Percentiles rank a stretch among this genome's conserved stretches.
These are phyloP conservation scores for Sugiyamaella paludigena DNA, from an alignment of 1,139 yeast genomes.

Conservation along the genomic window DNA sequence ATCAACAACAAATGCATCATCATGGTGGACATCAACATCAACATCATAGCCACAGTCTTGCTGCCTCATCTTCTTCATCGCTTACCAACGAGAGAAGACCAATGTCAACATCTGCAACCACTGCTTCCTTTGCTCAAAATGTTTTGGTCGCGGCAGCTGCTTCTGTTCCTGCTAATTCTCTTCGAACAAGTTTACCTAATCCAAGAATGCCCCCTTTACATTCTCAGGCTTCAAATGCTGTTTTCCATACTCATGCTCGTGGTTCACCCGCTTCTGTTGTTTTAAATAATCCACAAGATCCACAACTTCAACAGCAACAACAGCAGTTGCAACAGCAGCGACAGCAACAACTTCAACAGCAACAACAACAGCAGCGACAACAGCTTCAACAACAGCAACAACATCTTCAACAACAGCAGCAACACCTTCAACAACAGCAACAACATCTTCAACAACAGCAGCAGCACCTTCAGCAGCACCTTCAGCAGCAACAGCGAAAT, in stretches of 20 bases:
- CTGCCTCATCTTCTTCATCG: neutral
- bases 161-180: constrained; percentile 16
- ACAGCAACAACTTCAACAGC: constrained; percentile 1
- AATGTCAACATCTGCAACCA: constrained; percentile 22
- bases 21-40: constrained; percentile 12
- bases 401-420: constrained; percentile 6
- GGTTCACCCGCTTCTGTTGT: constrained; percentile 4
- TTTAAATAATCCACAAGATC: neutral
- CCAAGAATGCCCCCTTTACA: constrained; percentile 22
- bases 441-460: constrained; percentile 24
- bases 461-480: constrained; percentile 27
- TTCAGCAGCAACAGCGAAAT: constrained; percentile 35
- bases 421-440: constrained; percentile 15
- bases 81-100: constrained; percentile 11
- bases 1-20: constrained; percentile 6
- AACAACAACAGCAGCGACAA: neutral
- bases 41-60: constrained; percentile 4
- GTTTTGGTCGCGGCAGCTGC: constrained; percentile 21
- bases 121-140: constrained; percentile 25
- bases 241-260: constrained; percentile 22
- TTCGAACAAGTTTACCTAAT: constrained; percentile 12
- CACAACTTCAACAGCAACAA: neutral
- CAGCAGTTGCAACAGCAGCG: neutral
- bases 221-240: constrained; percentile 29
- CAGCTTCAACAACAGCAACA: constrained; percentile 1